Conservation (phyloP, 2,329 filamentous ascomycete genomes). For the Diaporthe sp. region DNA sequence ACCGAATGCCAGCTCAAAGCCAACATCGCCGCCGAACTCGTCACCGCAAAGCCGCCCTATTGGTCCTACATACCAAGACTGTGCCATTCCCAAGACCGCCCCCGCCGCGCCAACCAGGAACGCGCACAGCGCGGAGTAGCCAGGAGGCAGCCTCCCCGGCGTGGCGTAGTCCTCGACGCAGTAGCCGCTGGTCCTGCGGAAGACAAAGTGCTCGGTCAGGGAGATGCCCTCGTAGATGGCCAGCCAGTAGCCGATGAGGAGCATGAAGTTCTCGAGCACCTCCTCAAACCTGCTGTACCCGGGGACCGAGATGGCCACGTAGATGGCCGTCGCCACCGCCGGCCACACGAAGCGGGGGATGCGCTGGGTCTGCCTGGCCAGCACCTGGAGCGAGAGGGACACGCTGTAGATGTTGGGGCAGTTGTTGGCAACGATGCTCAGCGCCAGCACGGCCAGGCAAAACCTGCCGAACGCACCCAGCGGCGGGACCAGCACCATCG, state of each 20-base stretch:
- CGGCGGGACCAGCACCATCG: constrained; percentile 72
- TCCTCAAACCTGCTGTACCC: constrained; percentile 75
- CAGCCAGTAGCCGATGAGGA: constrained; percentile 79
- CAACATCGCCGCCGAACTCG: constrained; percentile 60
- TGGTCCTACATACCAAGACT: constrained; percentile 77
- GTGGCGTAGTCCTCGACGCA: constrained; percentile 70
- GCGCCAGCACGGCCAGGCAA: constrained; percentile 75
- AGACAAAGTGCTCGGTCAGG: constrained; percentile 77
- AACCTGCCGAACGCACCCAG: constrained; percentile 80
- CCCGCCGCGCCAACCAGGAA: constrained; percentile 76
- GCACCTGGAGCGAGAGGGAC: constrained; percentile 75
- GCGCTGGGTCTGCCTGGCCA: constrained; percentile 69
- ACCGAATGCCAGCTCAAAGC: constrained; percentile 75
- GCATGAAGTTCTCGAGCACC: constrained; percentile 79
- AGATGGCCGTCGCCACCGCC: constrained; percentile 70
- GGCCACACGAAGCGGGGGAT: constrained; percentile 80
- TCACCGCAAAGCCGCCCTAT: constrained; percentile 72
- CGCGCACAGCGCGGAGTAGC: constrained; percentile 73
- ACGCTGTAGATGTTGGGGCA: constrained; percentile 81
- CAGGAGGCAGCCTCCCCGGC: constrained; percentile 69
- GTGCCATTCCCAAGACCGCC: constrained; percentile 78
- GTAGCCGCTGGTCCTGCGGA: constrained; percentile 71
- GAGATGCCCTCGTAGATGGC: constrained; percentile 79
- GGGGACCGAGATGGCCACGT: constrained; percentile 78
- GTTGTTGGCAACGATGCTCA: constrained; percentile 79